These are phyloP conservation scores for Cladosporium sp. DNA, from an alignment of 2,329 filamentous ascomycete species.

Conservation along the genomic window DNA sequence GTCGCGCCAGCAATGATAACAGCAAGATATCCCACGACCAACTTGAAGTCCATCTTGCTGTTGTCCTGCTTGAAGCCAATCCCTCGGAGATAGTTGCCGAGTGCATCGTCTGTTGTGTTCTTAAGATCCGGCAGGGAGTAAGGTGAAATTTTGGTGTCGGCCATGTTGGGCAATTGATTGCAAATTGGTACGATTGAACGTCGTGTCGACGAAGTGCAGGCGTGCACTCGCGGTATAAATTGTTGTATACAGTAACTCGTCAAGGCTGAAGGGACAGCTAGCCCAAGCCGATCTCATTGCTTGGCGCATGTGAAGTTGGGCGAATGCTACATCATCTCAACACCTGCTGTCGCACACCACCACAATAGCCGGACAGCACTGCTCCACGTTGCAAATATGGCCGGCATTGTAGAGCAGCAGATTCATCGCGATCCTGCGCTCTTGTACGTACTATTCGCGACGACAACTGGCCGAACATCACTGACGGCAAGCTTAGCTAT, in stretches of 20 bases:
- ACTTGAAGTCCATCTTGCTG: constrained; percentile 73
- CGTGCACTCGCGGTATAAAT: neutral
- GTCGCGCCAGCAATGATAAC: constrained; percentile 76
- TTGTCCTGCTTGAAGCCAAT: constrained; percentile 82
- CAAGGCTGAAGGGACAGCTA: neutral
- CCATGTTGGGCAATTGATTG: constrained; percentile 18
- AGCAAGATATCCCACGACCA: constrained; percentile 76
- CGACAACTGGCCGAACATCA: neutral
- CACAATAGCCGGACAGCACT: neutral
- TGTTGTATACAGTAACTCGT: neutral
- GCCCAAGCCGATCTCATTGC: neutral
- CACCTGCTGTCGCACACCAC: neutral
- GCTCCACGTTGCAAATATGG: constrained; percentile 54
- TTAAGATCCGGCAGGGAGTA: constrained; percentile 70
- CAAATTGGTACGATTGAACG: neutral
- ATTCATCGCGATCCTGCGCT: constrained; percentile 98
- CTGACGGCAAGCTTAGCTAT: constrained; percentile 59
- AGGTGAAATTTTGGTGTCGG: constrained; percentile 32
- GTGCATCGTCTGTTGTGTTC: constrained; percentile 91
- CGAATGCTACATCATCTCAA: neutral
- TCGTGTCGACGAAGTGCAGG: neutral
- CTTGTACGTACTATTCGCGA: constrained; percentile 62
- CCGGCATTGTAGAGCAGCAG: constrained; percentile 81
- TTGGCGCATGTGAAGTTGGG: constrained; percentile 11
- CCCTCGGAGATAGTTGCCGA: constrained; percentile 87